Percentiles rank a stretch among this genome's conserved stretches.
phyloP scores from a whole-genome alignment of 768 basidiomycete genomes.

The Leccinum disarticulatum region DNA sequence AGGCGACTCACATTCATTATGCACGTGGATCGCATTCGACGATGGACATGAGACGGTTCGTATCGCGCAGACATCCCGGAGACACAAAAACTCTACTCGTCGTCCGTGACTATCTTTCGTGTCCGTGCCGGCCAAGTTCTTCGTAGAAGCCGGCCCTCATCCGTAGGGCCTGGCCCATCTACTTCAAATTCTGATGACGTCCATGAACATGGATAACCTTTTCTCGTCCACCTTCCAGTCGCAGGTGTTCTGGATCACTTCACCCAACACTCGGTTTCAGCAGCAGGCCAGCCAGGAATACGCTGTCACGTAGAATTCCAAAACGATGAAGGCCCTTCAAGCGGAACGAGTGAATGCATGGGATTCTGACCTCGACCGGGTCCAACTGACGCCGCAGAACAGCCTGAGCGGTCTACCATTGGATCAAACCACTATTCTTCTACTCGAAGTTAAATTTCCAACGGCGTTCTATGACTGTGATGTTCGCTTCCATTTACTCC shows the following conservation, averaged over 20 bases:
- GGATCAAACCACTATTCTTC: too few relatives aligned
- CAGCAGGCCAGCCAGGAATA: too few relatives aligned
- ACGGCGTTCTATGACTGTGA: too few relatives aligned
- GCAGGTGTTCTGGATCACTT: neutral
- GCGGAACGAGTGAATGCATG: too few relatives aligned
- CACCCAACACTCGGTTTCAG: too few relatives aligned
- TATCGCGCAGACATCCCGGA: slow-evolving; percentile 74
- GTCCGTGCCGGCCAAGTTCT: slow-evolving; percentile 43
- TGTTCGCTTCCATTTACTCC: too few relatives aligned
- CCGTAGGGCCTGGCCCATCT: slow-evolving; percentile 21
- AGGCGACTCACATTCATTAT: slow-evolving; percentile 1
- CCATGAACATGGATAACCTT: neutral
- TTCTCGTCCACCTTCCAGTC: slow-evolving; percentile 1
- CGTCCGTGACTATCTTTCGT: slow-evolving; percentile 72
- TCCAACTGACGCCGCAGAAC: too few relatives aligned
- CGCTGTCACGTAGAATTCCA: too few relatives aligned
- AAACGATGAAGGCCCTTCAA: too few relatives aligned
- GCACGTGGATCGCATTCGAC: neutral
- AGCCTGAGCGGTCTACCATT: too few relatives aligned
- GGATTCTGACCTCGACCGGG: too few relatives aligned
- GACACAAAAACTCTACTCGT: slow-evolving; percentile 69
- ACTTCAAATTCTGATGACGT: neutral
- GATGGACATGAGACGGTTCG: slow-evolving; percentile 53
- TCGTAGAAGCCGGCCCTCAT: slow-evolving; percentile 27
- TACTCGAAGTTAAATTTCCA: too few relatives aligned